Conservation (phyloP, 2,329 filamentous ascomycete genomes). For the Botrytis tulipae region DNA sequence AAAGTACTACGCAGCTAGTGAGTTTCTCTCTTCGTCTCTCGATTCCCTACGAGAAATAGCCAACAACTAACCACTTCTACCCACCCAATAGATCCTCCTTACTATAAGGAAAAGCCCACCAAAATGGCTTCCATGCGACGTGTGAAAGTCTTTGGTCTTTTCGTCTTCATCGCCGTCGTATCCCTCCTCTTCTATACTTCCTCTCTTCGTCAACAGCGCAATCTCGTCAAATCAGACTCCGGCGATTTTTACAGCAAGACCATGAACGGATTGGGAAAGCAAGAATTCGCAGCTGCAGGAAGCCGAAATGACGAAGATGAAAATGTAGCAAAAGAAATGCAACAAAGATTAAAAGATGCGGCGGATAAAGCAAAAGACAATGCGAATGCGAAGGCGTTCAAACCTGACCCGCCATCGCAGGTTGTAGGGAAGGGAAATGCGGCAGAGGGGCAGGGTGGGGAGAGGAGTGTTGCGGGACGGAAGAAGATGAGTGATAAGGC, state of each 20-base stretch:
- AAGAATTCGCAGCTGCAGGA: background rate
- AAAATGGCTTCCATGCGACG: slow-evolving; percentile 70
- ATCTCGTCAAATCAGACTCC: slow-evolving; percentile 45
- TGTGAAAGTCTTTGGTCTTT: slow-evolving; percentile 63
- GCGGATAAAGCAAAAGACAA: slow-evolving; percentile 67
- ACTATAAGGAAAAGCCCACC: slow-evolving; percentile 24
- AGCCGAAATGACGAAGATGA: slow-evolving; percentile 51
- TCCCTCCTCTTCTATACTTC: slow-evolving; percentile 71
- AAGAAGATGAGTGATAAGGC: slow-evolving; percentile 44
- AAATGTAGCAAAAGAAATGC: slow-evolving; percentile 53
- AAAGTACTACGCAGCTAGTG: slow-evolving; percentile 19
- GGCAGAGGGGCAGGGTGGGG: slow-evolving; percentile 33
- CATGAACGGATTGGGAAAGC: slow-evolving; percentile 47
- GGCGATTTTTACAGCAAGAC: slow-evolving; percentile 62
- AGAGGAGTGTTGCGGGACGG: slow-evolving; percentile 50
- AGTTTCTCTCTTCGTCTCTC: background rate
- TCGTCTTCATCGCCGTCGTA: slow-evolving; percentile 63
- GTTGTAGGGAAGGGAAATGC: slow-evolving; percentile 47
- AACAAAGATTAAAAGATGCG: slow-evolving; percentile 63
- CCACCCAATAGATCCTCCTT: slow-evolving; percentile 20
- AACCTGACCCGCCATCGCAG: slow-evolving; percentile 56
- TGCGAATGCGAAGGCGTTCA: slow-evolving; percentile 64
- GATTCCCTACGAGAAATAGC: background rate
- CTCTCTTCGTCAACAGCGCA: slow-evolving; percentile 51
- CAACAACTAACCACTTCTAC: slow-evolving; percentile 6